Percentiles rank a stretch among this genome's conserved stretches.
phyloP scores from a whole-genome alignment of 331 rosid species.

The Cucumis variabilis region DNA sequence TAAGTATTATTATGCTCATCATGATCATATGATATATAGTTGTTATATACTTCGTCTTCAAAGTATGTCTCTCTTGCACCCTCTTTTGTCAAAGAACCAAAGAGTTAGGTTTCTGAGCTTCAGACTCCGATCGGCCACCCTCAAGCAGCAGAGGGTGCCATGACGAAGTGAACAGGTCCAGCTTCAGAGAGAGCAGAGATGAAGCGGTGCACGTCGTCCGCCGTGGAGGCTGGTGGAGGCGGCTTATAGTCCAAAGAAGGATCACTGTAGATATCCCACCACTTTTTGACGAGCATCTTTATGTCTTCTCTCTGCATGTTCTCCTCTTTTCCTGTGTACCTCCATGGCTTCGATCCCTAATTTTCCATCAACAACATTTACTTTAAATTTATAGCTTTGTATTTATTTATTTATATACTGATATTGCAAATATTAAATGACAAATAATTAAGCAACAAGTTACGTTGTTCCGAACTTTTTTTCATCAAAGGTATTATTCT shows the following conservation, averaged over 20 bases:
- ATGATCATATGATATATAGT: background rate
- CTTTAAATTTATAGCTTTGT: too few species aligned
- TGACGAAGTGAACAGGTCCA: constrained; percentile 8
- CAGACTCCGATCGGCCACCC: background rate
- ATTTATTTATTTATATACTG: too few species aligned
- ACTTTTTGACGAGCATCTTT: constrained; percentile 48
- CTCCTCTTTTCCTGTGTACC: constrained; percentile 54
- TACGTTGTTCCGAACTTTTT: too few species aligned
- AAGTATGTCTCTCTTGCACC: background rate
- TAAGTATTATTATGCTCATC: background rate
- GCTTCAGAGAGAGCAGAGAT: constrained; percentile 33
- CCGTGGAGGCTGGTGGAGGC: background rate
- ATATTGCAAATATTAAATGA: too few species aligned
- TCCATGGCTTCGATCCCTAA: constrained; percentile 62
- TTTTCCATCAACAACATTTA: background rate
- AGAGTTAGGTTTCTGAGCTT: background rate
- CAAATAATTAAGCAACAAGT: too few species aligned
- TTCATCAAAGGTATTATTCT: too few species aligned
- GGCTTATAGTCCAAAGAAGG: constrained; percentile 43
- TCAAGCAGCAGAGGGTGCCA: constrained; percentile 53
- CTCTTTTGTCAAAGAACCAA: background rate
- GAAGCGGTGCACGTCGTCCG: constrained; percentile 30
- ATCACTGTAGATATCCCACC: constrained; percentile 53
- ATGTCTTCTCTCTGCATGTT: constrained; percentile 55
- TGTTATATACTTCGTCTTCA: background rate